Base-by-base conservation (phyloP, 2,329 filamentous ascomycete species). In the Phialophora expanda region DNA sequence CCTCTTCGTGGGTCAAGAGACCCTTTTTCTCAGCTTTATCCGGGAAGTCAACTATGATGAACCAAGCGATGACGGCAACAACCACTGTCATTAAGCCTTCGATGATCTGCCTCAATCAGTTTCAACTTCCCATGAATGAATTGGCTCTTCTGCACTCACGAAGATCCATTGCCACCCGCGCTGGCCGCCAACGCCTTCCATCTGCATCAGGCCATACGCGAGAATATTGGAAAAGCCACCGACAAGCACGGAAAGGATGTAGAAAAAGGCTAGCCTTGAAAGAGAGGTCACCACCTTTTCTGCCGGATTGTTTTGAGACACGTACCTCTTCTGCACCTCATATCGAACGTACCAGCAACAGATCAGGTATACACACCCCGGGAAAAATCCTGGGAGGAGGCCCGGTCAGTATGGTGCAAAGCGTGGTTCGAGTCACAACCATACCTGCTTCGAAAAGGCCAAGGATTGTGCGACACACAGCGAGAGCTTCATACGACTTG, bases 401-500 rank as follows among this genome's bases (percentile, higher is more conserved):
- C 12, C 11, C 0, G 17, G 17, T 61, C 20, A 54, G 48, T 44
- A 44, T 17, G 17, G 8, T 5, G 38, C 44, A 34, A 30, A 26
- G 1, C 17, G 20, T 1, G 14, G 7, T 12, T 17, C n/a, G 12
- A 26, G 7, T 7, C 48, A 34, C 11, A n/a, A n/a, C 34, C 58
- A 24, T 53, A 61, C 58, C 58, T 28, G 79, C 78, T 76, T 89
- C 88, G 41, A 84, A 81, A 28, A 89, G 85, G 44, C 89, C 89
- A 1, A 91, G 82, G 7, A 91, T 76, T 22, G 91, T 83, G 46
- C 89, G 80, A 66, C 90, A 76, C 0, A 82, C 86, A 64, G 90
- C 88, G 87, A 91, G 90, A 74, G 90, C 84, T 68, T 82, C 79
- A 88, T 88, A 91, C 12, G 82, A 87, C 41, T 82, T 82, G 48